A percentile compares a stretch with the other conserved stretches of the same genome.
Evolutionary conservation across 371 early-diverging fungal species (phyloP).

Genomic region (Mucor lusitanicus): DNA sequence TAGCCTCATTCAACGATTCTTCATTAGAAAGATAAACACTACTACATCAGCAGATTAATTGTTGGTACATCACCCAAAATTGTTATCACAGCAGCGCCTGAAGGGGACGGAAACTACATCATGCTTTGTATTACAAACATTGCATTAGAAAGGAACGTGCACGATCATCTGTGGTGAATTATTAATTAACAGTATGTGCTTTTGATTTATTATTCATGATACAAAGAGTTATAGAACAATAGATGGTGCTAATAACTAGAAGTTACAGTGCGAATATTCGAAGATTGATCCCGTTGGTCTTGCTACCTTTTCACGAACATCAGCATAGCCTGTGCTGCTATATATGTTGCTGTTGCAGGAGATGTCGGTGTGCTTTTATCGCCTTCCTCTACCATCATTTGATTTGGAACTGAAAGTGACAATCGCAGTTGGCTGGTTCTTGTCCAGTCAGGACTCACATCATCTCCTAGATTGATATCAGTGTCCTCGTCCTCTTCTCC

Average conservation of each 20-base stretch:
- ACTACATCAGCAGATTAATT: no score
- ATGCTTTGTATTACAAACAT: neutral
- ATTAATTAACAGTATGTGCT: neutral
- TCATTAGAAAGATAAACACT: no score
- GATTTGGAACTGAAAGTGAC: slow-evolving; percentile 4
- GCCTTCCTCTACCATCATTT: neutral
- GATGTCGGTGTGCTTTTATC: neutral
- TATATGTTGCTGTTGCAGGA: slow-evolving; percentile 29
- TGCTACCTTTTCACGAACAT: slow-evolving; percentile 29
- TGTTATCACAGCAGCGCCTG: no score
- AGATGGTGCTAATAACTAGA: neutral
- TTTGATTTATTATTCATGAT: neutral
- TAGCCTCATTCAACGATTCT: no score
- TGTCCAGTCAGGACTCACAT: slow-evolving; percentile 44
- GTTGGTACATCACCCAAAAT: no score
- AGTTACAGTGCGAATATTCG: neutral
- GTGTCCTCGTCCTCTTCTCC: slow-evolving; percentile 12
- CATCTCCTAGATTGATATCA: slow-evolving; percentile 47
- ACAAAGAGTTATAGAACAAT: neutral
- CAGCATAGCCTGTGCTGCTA: slow-evolving; percentile 42
- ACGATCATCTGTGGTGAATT: neutral
- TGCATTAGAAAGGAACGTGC: neutral
- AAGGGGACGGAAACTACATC: no score
- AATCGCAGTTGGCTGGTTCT: slow-evolving; percentile 18
- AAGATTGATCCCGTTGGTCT: neutral